Evolutionary conservation across 495 filamentous ascomycete genomes (phyloP).

Genomic region (Aspergillus sclerotioniger): DNA sequence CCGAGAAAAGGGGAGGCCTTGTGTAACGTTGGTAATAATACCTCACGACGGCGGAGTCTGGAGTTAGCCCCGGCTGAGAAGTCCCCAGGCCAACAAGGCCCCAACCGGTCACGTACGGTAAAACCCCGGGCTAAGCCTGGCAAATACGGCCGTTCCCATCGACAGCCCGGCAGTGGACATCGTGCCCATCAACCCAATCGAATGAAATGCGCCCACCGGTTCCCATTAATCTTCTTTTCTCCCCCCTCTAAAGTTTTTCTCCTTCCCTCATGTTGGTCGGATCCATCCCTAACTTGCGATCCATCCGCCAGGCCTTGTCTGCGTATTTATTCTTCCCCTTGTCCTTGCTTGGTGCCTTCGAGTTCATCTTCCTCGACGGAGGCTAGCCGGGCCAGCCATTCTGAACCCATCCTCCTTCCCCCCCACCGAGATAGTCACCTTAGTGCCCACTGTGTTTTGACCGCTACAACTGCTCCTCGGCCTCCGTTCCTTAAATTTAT

Average conservation of each 20-base stretch:
- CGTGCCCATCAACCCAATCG: conserved; percentile 8
- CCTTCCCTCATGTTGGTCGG: conserved; percentile 3
- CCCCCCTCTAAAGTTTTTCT: neutral
- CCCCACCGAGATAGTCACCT: conserved; percentile 16
- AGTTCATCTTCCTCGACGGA: neutral
- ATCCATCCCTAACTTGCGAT: conserved; percentile 2
- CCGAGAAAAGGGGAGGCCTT: neutral
- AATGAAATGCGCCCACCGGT: conserved; percentile 9
- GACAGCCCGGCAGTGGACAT: neutral
- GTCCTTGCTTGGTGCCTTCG: conserved; percentile 1
- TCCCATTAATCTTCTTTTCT: conserved; percentile 1
- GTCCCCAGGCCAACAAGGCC: conserved; percentile 1
- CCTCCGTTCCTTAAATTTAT: conserved; percentile 26
- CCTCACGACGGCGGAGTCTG: neutral
- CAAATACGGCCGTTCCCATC: neutral
- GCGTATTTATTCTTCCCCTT: neutral
- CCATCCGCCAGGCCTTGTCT: neutral
- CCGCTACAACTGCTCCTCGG: conserved; percentile 25
- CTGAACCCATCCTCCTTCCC: conserved; percentile 11
- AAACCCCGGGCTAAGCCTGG: neutral
- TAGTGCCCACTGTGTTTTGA: conserved; percentile 32
- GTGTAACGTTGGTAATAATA: neutral
- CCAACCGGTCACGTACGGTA: neutral
- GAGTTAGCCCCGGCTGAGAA: neutral
- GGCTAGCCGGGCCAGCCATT: conserved; percentile 19